Evolutionary conservation across 768 basidiomycete species (phyloP), one percentile per base, ranked within the genome.

Genomic region (Rickenella mellea): DNA sequence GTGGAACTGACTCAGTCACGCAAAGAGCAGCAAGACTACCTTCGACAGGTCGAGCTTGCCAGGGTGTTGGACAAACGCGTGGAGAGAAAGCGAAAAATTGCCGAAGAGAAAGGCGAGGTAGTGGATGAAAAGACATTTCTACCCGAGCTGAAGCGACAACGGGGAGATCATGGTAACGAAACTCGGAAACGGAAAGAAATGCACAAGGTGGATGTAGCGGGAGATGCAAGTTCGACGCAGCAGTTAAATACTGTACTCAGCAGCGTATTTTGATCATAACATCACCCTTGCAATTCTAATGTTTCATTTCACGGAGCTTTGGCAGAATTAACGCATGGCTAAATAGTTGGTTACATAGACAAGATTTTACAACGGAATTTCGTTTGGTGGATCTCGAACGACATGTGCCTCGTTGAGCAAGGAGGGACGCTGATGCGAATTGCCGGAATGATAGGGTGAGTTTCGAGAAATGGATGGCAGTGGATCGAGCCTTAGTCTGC

Each of bases 21-120:
- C 54, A 66, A 74, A 24, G 96, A 98, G 62, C 93, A 99, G 57
- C 77, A 78, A 33, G 88, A 93, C 27, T 98, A 99, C 61, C 74
- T 98, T 41, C 78, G 75, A 58, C 93, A 96, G 47, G 96, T 99
- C 22, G 94, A 97, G 56, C 75, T 92, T 14, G 93, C 92, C 2
- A 77, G 83, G 9, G 79, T 93, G 30, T 59, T 91, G 51, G 81
- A 85, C 49, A 91, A 87, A 56, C 79, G 86, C n/a, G 77, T 71
- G 25, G 73, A 78, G 52, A 76, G 73, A 56, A 70, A 69, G 42
- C 51, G 59, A 19, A 52, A 56, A 27, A 42, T 51, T 36, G 51
- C 40, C 20, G 56, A 54, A 27, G 54, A 55, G 21, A 39, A 39
- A 17, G 15, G 40, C 27, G 40, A 41, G 40, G 12, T 28, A 27